Percentiles rank a stretch among this genome's conserved stretches.
phyloP scores from a whole-genome alignment of 1,284 basidiomycete species.

The Malassezia restricta region DNA sequence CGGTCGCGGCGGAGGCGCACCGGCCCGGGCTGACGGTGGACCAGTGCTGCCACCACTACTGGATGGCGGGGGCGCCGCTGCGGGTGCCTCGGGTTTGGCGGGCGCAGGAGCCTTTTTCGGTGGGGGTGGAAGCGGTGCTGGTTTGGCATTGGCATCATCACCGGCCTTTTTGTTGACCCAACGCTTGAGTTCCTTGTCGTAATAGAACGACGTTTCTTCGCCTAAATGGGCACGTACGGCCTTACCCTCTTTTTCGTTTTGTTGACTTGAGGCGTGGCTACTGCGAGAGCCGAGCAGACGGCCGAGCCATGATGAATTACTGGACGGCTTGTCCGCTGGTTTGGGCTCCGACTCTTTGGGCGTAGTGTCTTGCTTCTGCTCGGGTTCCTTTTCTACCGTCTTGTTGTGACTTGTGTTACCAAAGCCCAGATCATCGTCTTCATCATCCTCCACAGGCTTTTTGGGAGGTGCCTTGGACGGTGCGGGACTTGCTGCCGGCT shows the following conservation, averaged over 20 bases:
- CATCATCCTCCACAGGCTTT: conserved; percentile 46
- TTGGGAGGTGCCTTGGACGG: neutral
- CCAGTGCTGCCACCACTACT: neutral
- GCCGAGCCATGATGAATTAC: conserved; percentile 57
- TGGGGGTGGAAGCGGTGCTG: conserved; percentile 32
- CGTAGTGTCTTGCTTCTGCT: conserved; percentile 20
- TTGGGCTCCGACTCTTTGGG: conserved; percentile 4
- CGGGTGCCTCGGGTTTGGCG: conserved; percentile 4
- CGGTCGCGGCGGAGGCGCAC: neutral
- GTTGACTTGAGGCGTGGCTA: conserved; percentile 45
- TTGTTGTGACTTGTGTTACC: conserved; percentile 57
- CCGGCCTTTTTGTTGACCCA: conserved; percentile 81
- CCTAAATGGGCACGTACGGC: conserved; percentile 65
- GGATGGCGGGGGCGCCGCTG: neutral
- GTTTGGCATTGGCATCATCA: conserved; percentile 24
- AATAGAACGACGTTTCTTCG: conserved; percentile 80
- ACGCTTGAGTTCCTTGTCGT: conserved; percentile 81
- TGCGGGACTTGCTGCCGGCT: neutral
- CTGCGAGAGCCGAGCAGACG: conserved; percentile 49
- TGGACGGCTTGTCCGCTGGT: conserved; percentile 13
- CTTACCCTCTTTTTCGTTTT: conserved; percentile 27
- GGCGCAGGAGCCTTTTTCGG: conserved; percentile 18
- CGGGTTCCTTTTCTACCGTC: conserved; percentile 25
- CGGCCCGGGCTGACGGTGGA: neutral
- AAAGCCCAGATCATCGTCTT: conserved; percentile 78